Percentiles rank a stretch among this genome's conserved stretches.
Evolutionary conservation across 805 yeast genomes (phyloP).

Genomic region (Myxozyma melibiosi): DNA sequence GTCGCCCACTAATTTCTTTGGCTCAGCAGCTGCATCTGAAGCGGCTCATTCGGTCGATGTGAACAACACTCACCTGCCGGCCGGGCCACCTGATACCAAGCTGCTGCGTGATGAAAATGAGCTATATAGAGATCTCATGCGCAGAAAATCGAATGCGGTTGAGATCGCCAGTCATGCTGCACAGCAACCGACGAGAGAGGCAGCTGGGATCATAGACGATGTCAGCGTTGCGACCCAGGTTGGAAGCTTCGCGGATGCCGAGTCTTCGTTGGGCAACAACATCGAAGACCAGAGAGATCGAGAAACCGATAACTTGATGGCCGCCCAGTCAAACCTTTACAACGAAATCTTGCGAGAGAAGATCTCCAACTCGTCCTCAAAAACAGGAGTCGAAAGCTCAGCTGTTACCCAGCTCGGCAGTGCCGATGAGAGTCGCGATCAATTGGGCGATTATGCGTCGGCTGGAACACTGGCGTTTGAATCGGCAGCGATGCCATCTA

Average conservation of each 20-base stretch:
- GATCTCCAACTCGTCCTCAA: slow-evolving; percentile 13
- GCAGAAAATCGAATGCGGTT: slow-evolving; percentile 4
- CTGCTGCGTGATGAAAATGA: slow-evolving; percentile 22
- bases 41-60: neutral
- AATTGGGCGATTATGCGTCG: neutral
- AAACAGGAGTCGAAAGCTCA: slow-evolving; percentile 13
- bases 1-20: neutral
- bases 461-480: neutral
- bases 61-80: slow-evolving; percentile 1
- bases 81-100: slow-evolving; percentile 1
- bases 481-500: neutral
- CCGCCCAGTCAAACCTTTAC: slow-evolving; percentile 23
- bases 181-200: neutral
- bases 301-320: slow-evolving; percentile 12
- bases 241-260: slow-evolving; percentile 25
- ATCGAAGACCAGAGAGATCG: slow-evolving; percentile 12
- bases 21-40: neutral
- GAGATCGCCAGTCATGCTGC: neutral
- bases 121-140: slow-evolving; percentile 22
- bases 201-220: slow-evolving; percentile 8
- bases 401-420: slow-evolving; percentile 13
- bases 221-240: slow-evolving; percentile 25
- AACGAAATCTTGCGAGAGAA: slow-evolving; percentile 25
- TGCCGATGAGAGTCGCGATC: slow-evolving; percentile 4
- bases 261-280: neutral